Percentiles rank a stretch among this genome's conserved stretches.
Evolutionary conservation across 768 basidiomycete genomes (phyloP).

Genomic region (Suillus weaverae): DNA sequence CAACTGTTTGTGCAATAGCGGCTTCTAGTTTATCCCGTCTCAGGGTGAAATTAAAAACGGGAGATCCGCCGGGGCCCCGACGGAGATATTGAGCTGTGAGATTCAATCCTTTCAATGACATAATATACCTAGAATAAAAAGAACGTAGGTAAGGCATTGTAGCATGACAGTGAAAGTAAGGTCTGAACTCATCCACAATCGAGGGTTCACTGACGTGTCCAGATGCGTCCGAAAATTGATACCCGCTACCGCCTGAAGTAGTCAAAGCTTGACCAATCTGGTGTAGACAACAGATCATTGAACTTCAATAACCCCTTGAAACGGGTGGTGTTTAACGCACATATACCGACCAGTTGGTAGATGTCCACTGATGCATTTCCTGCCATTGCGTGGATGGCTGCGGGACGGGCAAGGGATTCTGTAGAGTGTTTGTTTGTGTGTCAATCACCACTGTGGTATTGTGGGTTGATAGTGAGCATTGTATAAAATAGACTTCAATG

Average conservation of each 20-base stretch:
- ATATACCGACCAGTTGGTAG: background rate
- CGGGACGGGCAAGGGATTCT: background rate
- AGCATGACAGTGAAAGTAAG: background rate
- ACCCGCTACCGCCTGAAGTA: background rate
- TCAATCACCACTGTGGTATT: background rate
- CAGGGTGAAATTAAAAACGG: background rate
- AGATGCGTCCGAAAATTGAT: rapidly evolving
- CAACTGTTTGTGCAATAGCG: background rate
- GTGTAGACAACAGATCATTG: background rate
- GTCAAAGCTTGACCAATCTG: background rate
- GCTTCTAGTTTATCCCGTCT: background rate
- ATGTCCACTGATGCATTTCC: background rate
- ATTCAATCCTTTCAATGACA: background rate
- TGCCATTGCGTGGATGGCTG: background rate
- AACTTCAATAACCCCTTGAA: background rate
- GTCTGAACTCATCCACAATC: background rate
- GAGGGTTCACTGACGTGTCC: background rate
- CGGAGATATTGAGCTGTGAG: background rate
- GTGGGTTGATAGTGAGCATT: background rate
- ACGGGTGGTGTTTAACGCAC: background rate
- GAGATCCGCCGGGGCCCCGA: too few species aligned
- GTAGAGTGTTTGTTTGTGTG: background rate
- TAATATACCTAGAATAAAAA: conserved; percentile 1
- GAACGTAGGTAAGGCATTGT: background rate
- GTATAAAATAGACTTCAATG: background rate